Conservation (phyloP, 2,329 filamentous ascomycete species). For the Colletotrichum paranaense region DNA sequence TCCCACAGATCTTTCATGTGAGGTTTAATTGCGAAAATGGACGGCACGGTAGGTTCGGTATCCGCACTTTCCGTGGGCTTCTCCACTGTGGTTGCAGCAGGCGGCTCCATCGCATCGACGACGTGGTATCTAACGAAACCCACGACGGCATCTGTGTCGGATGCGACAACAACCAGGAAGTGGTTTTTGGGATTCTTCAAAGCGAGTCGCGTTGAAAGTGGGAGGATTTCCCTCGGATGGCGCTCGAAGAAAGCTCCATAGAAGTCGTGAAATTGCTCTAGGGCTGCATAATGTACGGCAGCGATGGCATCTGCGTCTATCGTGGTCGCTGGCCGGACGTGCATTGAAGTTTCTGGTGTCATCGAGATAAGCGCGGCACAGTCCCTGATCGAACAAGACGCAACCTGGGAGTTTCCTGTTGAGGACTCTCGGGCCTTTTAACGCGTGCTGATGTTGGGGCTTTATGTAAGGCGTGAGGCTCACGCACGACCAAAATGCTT, state of each 20-base stretch:
- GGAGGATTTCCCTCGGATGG: slow-evolving; percentile 32
- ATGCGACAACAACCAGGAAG: slow-evolving; percentile 31
- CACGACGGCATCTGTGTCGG: slow-evolving; percentile 9
- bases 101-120: slow-evolving; percentile 15
- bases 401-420: background rate
- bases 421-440: background rate
- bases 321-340: slow-evolving; percentile 17
- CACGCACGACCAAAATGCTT: no score
- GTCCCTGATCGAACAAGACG: background rate
- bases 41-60: background rate
- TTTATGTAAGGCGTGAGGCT: background rate
- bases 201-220: slow-evolving; percentile 1
- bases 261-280: slow-evolving; percentile 36
- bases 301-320: slow-evolving; percentile 34
- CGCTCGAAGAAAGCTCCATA: slow-evolving; percentile 37
- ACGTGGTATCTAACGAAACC: slow-evolving; percentile 34
- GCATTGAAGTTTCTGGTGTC: background rate
- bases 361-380: background rate
- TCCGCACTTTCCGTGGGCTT: background rate
- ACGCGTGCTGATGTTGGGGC: background rate
- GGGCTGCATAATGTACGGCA: slow-evolving; percentile 36
- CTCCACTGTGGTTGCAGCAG: background rate
- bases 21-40: slow-evolving; percentile 33
- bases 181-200: slow-evolving; percentile 9
- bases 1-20: slow-evolving; percentile 39